Evolutionary conservation across 768 basidiomycete species (phyloP), one percentile per base, ranked within the genome.

Genomic region (Mycena amicta): DNA sequence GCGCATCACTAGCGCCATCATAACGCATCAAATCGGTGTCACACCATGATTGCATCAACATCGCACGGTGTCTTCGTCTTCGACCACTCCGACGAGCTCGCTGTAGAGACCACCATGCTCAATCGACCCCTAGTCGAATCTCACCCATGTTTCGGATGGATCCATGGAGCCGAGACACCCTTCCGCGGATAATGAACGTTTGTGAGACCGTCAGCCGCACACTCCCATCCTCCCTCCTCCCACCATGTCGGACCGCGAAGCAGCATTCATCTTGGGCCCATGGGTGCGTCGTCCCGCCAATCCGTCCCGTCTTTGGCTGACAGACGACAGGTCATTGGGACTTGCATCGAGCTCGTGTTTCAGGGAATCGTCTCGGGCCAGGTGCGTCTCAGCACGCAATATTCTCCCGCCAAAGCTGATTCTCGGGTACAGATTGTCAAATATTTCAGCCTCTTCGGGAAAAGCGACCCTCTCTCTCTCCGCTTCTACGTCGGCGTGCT

Each of bases 281-380:
- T 45, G 13, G 33, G 33, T 37, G 33, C 33, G 33, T 37, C 18
- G 33, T n/a, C n/a, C n/a, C n/a, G n/a, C n/a, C n/a, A 37, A 37
- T 37, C 33, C 18, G 8, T 8, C 33, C 33, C 33, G 11, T 8
- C 33, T 18, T 37, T 37, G 33, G 33, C 11, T 37, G n/a, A n/a
- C 33, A 37, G 8, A 37, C 33, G 8, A 37, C 49, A 57, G 57
- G 30, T 58, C 25, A 53, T 58, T 25, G 57, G 57, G 5, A 49
- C 26, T 13, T 58, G 30, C 33, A 52, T 58, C 22, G 41, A 46
- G 3, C 37, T 58, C 23, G 25, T 58, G 4, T 5, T 53, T 3
- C 52, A 58, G 46, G 57, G 57, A n/a, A 22, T 57, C 45, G 22
- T 58, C 25, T 53, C 43, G n/a, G 22, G 51, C 0, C 57, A 58